These are phyloP conservation scores for Linum usitatissimum DNA, from an alignment of 345 rosid genomes.

Conservation along the genomic window DNA sequence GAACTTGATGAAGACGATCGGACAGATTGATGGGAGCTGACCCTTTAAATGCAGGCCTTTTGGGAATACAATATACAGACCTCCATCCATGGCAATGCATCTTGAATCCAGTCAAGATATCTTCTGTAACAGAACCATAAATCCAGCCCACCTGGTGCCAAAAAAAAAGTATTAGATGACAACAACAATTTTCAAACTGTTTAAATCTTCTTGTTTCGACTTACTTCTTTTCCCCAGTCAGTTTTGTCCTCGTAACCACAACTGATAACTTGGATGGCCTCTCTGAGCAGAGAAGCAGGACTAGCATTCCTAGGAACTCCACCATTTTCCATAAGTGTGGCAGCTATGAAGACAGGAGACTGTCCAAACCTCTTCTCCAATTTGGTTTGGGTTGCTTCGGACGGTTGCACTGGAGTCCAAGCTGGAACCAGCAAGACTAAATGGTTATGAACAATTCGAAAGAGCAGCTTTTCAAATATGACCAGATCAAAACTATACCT, in stretches of 20 bases:
- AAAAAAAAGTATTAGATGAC: not conserved
- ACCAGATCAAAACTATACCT: not conserved
- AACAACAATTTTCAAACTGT: not conserved
- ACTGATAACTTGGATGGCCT: conserved; percentile 4
- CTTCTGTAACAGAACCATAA: conserved; percentile 5
- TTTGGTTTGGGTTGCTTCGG: not conserved
- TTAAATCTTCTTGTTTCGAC: not conserved
- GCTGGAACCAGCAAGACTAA: not conserved
- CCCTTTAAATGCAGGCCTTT: conserved; percentile 4
- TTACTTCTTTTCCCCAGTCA: conserved; percentile 3
- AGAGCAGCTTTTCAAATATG: not conserved
- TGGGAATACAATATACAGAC: conserved; percentile 1
- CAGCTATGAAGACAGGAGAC: conserved; percentile 4
- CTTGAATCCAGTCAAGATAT: conserved; percentile 2
- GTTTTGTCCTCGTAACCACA: conserved; percentile 3
- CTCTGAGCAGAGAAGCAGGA: not conserved
- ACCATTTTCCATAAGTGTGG: conserved; percentile 1
- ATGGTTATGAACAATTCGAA: not conserved
- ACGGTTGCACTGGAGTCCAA: not conserved
- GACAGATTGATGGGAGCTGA: conserved; percentile 4
- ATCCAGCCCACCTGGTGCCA: conserved; percentile 5
- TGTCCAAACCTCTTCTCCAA: conserved; percentile 4
- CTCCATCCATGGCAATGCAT: conserved; percentile 7
- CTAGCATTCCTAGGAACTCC: conserved; percentile 3
- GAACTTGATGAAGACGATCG: conserved; percentile 7